phyloP scores from a whole-genome alignment of 257 asterid genomes.

The Anisodus acutangulus region DNA sequence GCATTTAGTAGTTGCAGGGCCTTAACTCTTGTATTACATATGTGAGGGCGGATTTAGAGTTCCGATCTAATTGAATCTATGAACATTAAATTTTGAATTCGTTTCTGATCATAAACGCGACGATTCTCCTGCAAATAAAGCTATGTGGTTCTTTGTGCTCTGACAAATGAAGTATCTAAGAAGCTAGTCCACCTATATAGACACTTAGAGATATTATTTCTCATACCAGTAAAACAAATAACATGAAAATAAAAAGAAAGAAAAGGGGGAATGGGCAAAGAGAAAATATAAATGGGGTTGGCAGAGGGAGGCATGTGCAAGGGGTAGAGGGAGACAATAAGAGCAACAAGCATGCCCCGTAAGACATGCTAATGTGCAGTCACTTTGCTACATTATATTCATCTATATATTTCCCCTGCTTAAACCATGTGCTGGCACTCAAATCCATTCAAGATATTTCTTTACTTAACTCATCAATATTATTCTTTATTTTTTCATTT shows the following conservation, averaged over 20 bases:
- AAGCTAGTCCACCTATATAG: neutral
- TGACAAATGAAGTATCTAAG: neutral
- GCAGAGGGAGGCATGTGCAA: conserved; percentile 25
- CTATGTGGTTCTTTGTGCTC: neutral
- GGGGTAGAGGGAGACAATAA: conserved; percentile 13
- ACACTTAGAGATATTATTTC: neutral
- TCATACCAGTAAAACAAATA: neutral
- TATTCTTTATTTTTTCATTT: neutral
- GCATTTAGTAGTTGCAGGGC: neutral
- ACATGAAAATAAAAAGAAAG: neutral
- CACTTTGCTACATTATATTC: conserved; percentile 3
- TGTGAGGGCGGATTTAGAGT: no score
- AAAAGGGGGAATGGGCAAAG: neutral
- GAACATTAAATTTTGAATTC: no score
- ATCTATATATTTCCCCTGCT: neutral
- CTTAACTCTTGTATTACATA: neutral
- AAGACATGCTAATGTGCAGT: conserved; percentile 27
- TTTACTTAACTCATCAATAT: neutral
- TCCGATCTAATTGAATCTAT: no score
- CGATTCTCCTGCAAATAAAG: neutral
- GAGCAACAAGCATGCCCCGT: conserved; percentile 26
- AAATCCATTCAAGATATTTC: conserved; percentile 3
- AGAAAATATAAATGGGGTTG: neutral
- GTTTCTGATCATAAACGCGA: no score
- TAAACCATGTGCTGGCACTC: conserved; percentile 12